These are phyloP conservation scores for Chlorella sorokiniana DNA, from an alignment of 139 green algal genomes.

Conservation along the genomic window DNA sequence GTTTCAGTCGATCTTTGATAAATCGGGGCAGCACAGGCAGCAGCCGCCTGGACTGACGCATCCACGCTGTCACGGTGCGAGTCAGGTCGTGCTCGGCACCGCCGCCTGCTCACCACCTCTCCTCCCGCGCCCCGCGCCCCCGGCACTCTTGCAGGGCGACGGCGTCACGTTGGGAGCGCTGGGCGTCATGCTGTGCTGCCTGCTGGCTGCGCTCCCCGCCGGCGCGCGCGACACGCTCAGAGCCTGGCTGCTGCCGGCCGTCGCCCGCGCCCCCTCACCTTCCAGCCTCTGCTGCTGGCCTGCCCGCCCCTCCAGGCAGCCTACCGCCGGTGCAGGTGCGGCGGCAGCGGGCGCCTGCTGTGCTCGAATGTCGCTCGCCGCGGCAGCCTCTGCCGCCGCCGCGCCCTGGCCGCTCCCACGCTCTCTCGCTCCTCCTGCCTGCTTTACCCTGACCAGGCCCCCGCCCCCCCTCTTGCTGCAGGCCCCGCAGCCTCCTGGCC, in stretches of 20 bases:
- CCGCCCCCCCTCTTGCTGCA: background rate
- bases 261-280: slow-evolving; percentile 11
- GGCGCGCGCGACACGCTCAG: background rate
- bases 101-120: background rate
- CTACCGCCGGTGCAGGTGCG: slow-evolving; percentile 1
- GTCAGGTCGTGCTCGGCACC: background rate
- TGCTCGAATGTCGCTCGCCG: too few relatives aligned
- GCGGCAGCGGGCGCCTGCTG: background rate
- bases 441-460: background rate
- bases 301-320: background rate
- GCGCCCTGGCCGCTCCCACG: too few relatives aligned
- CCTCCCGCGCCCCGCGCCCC: background rate
- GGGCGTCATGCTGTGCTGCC: background rate
- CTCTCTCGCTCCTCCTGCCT: background rate
- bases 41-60: too few relatives aligned
- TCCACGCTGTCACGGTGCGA: too few relatives aligned
- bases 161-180: background rate
- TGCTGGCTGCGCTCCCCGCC: background rate
- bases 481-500: background rate
- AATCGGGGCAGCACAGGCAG: background rate
- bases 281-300: slow-evolving; percentile 18
- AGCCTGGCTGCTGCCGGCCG: slow-evolving; percentile 4
- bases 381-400: too few relatives aligned
- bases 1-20: background rate
- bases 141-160: background rate